Percentiles rank a stretch among this genome's conserved stretches.
phyloP scores from a whole-genome alignment of 192 early-diverging fungal genomes.

The Oehlia diaphana region DNA sequence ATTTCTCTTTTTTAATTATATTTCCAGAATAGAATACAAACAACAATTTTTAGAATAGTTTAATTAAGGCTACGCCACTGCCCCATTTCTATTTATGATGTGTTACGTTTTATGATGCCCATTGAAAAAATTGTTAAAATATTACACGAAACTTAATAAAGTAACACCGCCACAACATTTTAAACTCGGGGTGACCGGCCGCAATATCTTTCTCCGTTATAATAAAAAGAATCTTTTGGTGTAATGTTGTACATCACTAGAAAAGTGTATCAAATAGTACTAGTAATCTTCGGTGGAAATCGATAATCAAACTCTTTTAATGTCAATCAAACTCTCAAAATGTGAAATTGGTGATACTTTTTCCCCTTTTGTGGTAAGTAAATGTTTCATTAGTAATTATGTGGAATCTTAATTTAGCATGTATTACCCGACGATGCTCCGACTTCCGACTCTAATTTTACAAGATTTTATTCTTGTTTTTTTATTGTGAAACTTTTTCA shows the following conservation, averaged over 20 bases:
- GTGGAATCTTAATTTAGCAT: not conserved
- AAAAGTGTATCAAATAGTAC: too few relatives aligned
- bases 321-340: too few relatives aligned
- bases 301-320: too few relatives aligned
- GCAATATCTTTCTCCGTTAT: not conserved
- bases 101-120: slow-evolving; percentile 5
- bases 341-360: not conserved
- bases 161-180: slow-evolving; percentile 8
- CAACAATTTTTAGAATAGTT: slow-evolving; percentile 12
- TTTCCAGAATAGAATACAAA: slow-evolving; percentile 12
- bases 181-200: not conserved
- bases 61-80: not conserved
- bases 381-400: not conserved
- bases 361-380: not conserved
- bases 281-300: too few relatives aligned
- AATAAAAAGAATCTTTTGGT: not conserved
- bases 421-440: not conserved
- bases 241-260: not conserved
- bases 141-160: not conserved
- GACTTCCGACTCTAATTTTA: not conserved
- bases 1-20: not conserved
- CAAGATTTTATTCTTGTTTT: too few relatives aligned
- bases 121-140: not conserved
- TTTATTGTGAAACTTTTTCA: too few relatives aligned
- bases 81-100: not conserved